These are phyloP conservation scores for Nadsonia commutata DNA, from an alignment of 1,139 yeast species.

Conservation along the genomic window DNA sequence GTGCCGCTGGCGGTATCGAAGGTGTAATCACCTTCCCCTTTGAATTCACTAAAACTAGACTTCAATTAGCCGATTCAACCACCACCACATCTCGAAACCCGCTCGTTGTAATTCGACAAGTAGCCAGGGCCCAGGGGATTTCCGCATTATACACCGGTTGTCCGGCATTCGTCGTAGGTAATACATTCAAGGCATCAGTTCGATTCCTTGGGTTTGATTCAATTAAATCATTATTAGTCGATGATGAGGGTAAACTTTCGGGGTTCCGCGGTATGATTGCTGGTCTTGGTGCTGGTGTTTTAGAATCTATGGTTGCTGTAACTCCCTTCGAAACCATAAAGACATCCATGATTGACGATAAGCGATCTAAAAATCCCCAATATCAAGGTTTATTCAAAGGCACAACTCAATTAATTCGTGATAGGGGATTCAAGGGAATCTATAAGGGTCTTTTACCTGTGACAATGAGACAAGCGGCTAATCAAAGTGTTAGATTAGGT, in stretches of 20 bases:
- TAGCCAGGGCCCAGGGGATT: slow-evolving; percentile 68
- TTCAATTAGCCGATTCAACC: slow-evolving; percentile 66
- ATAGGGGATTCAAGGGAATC: slow-evolving; percentile 69
- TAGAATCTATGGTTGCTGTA: slow-evolving; percentile 85
- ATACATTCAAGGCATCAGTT: slow-evolving; percentile 89
- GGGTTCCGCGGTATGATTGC: slow-evolving; percentile 89
- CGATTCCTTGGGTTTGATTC: slow-evolving; percentile 87
- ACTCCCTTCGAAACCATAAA: slow-evolving; percentile 96
- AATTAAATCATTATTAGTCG: slow-evolving; percentile 62
- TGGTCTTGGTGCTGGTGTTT: slow-evolving; percentile 89
- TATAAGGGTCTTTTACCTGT: slow-evolving; percentile 89
- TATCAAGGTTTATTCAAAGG: slow-evolving; percentile 57
- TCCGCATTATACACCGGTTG: slow-evolving; percentile 84
- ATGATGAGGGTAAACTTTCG: slow-evolving; percentile 71
- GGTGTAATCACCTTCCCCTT: slow-evolving; percentile 88
- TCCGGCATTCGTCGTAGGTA: slow-evolving; percentile 92
- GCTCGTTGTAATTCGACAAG: slow-evolving; percentile 55
- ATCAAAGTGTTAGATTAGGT: slow-evolving; percentile 87
- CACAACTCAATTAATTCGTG: slow-evolving; percentile 47
- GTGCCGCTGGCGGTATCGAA: slow-evolving; percentile 88
- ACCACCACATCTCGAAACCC: slow-evolving; percentile 67
- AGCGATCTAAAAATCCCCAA: slow-evolving; percentile 57
- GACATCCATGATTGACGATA: slow-evolving; percentile 90
- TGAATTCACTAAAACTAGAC: slow-evolving; percentile 89
- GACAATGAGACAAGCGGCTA: slow-evolving; percentile 88